Percentiles rank a stretch among this genome's conserved stretches.
These are phyloP conservation scores for Suillus brevipes DNA, from an alignment of 768 basidiomycete species.

Conservation along the genomic window DNA sequence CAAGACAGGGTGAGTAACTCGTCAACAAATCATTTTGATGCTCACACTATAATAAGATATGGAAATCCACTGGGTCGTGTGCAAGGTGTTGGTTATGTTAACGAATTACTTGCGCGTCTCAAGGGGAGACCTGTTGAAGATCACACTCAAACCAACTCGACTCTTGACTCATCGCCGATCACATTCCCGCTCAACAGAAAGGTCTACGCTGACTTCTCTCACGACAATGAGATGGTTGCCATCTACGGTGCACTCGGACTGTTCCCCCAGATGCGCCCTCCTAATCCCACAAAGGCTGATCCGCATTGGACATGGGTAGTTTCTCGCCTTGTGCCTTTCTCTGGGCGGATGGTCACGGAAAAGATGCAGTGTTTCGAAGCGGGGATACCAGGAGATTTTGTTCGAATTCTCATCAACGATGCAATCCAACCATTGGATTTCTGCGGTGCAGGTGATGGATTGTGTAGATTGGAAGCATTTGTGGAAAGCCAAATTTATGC, in stretches of 20 bases:
- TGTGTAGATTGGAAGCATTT: conserved; percentile 65
- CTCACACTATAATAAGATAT: conserved; percentile 42
- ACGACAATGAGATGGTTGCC: conserved; percentile 83
- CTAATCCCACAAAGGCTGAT: conserved; percentile 21
- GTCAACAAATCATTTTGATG: not conserved
- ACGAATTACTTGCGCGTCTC: conserved; percentile 85
- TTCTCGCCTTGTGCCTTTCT: conserved; percentile 71
- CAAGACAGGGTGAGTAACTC: conserved; percentile 57
- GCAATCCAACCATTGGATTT: conserved; percentile 62
- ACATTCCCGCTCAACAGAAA: conserved; percentile 73
- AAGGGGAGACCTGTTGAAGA: conserved; percentile 62
- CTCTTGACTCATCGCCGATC: conserved; percentile 58
- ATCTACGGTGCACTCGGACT: conserved; percentile 67
- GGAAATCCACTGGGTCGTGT: conserved; percentile 70
- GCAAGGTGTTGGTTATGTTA: conserved; percentile 85
- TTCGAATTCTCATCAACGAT: conserved; percentile 81
- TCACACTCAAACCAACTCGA: conserved; percentile 71
- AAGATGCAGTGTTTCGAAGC: conserved; percentile 47
- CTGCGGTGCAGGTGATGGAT: conserved; percentile 53
- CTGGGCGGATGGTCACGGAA: conserved; percentile 73
- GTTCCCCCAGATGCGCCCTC: conserved; percentile 37
- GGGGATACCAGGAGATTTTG: conserved; percentile 41
- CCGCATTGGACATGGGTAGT: conserved; percentile 49
- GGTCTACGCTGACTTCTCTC: conserved; percentile 81
- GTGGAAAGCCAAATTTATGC: conserved; percentile 69